Evolutionary conservation across 805 yeast genomes (phyloP).

Genomic region (Danielia reshetovae): DNA sequence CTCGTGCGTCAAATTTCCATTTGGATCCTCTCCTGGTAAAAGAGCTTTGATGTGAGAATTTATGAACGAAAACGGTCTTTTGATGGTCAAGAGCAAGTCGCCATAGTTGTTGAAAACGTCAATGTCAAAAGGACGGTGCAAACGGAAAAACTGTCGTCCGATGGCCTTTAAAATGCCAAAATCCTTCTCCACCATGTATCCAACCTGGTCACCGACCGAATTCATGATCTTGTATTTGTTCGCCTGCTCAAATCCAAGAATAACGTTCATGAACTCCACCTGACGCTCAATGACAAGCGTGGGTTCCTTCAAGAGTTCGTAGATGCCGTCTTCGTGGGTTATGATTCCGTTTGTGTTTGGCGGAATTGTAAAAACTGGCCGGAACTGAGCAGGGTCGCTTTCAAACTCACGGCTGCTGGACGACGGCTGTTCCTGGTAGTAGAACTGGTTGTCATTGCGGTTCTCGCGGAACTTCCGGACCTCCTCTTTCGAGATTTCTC

Average conservation of each 20-base stretch:
- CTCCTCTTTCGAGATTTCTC: conserved; percentile 36
- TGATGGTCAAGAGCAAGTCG: conserved; percentile 57
- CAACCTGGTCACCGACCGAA: conserved; percentile 68
- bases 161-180: conserved; percentile 62
- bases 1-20: conserved; percentile 37
- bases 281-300: conserved; percentile 84
- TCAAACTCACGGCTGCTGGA: conserved; percentile 17
- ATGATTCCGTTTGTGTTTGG: conserved; percentile 50
- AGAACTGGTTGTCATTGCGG: conserved; percentile 13
- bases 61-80: conserved; percentile 81
- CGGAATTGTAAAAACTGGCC: conserved; percentile 31
- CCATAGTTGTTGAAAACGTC: conserved; percentile 67
- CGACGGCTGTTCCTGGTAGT: conserved; percentile 28
- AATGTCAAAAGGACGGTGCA: conserved; percentile 82
- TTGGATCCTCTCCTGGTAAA: conserved; percentile 48
- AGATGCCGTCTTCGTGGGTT: conserved; percentile 54
- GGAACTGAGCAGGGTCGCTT: conserved; percentile 26
- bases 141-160: conserved; percentile 76
- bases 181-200: conserved; percentile 80
- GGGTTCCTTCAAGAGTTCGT: conserved; percentile 67
- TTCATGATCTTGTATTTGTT: conserved; percentile 74
- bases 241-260: conserved; percentile 89
- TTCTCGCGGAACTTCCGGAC: conserved; percentile 18
- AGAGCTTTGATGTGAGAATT: conserved; percentile 81
- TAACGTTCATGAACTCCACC: conserved; percentile 81